These are phyloP conservation scores for Trichoderma brevicompactum DNA, from an alignment of 2,329 filamentous ascomycete genomes.

Conservation along the genomic window DNA sequence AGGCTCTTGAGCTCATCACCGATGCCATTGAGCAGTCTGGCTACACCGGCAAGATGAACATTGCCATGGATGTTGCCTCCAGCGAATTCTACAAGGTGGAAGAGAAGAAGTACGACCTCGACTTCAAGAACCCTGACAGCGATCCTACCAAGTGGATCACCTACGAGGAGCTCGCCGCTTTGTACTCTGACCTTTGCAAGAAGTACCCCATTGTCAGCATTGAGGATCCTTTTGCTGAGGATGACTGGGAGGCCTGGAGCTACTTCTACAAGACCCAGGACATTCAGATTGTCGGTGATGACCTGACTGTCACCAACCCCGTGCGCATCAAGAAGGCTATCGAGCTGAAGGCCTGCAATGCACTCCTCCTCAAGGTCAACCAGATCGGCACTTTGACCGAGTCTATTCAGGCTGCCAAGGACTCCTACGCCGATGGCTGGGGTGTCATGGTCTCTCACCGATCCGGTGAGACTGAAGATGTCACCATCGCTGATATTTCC, in stretches of 20 bases:
- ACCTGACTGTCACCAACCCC: slow-evolving; percentile 99
- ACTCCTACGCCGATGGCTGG: slow-evolving; percentile 94
- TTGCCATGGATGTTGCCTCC: slow-evolving; percentile 98
- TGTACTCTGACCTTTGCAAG: slow-evolving; percentile 84
- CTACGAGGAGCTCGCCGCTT: slow-evolving; percentile 92
- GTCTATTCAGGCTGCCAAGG: slow-evolving; percentile 98
- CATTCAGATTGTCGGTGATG: slow-evolving; percentile 98
- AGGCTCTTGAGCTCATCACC: slow-evolving; percentile 95
- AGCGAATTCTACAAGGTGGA: slow-evolving; percentile 99
- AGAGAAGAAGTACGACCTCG: slow-evolving; percentile 98
- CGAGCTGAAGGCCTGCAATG: slow-evolving; percentile 98
- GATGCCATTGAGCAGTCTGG: slow-evolving; percentile 93
- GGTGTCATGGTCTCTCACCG: slow-evolving; percentile 99
- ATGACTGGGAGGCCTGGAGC: slow-evolving; percentile 99
- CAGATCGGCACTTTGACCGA: slow-evolving; percentile 99
- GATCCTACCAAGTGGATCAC: slow-evolving; percentile 97
- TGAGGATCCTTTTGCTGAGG: slow-evolving; percentile 98
- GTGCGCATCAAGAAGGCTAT: slow-evolving; percentile 99
- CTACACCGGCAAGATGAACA: slow-evolving; percentile 95
- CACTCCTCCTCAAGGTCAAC: slow-evolving; percentile 99
- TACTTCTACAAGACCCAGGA: slow-evolving; percentile 99
- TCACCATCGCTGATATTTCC: slow-evolving; percentile 97
- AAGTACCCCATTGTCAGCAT: slow-evolving; percentile 99
- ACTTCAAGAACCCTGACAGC: slow-evolving; percentile 99
- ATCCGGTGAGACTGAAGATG: slow-evolving; percentile 99